Percentiles rank a stretch among this genome's conserved stretches.
phyloP scores from a whole-genome alignment of 2,329 filamentous ascomycete species.

The Torrubiellomyces zombiae region DNA sequence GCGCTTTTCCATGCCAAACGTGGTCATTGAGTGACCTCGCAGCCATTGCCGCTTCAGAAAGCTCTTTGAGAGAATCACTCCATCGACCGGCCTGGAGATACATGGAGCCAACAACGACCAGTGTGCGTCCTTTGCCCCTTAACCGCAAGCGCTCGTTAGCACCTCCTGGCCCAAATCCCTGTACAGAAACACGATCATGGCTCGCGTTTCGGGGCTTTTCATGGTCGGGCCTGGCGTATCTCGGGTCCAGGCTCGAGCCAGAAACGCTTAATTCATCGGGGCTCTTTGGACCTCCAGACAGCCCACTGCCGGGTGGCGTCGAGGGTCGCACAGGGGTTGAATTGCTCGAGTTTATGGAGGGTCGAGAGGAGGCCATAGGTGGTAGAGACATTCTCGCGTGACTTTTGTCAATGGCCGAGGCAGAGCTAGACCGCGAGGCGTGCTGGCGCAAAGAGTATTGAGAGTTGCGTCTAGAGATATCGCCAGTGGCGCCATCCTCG shows the following conservation, averaged over 20 bases:
- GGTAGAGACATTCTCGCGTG: slow-evolving; percentile 71
- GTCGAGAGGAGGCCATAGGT: slow-evolving; percentile 33
- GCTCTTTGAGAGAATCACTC: slow-evolving; percentile 71
- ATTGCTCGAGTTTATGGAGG: slow-evolving; percentile 24
- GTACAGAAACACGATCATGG: slow-evolving; percentile 42
- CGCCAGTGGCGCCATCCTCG: slow-evolving; percentile 20
- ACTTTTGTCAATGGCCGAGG: slow-evolving; percentile 39
- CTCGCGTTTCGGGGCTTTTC: slow-evolving; percentile 31
- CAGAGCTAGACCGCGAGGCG: slow-evolving; percentile 35
- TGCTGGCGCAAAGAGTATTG: slow-evolving; percentile 28
- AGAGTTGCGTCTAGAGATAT: slow-evolving; percentile 33
- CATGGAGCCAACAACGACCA: slow-evolving; percentile 66
- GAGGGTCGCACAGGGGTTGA: slow-evolving; percentile 32
- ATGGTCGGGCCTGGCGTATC: slow-evolving; percentile 18
- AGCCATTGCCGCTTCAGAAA: slow-evolving; percentile 62
- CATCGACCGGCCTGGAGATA: slow-evolving; percentile 83
- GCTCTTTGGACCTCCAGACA: slow-evolving; percentile 30
- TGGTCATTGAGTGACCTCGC: slow-evolving; percentile 75
- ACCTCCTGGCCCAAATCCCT: slow-evolving; percentile 56
- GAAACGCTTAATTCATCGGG: slow-evolving; percentile 30
- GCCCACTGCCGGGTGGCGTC: slow-evolving; percentile 30
- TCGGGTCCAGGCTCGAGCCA: slow-evolving; percentile 16
- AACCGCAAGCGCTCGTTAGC: slow-evolving; percentile 62
- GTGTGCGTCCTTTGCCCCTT: slow-evolving; percentile 64
- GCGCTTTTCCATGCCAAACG: slow-evolving; percentile 90